A percentile compares a stretch with the other conserved stretches of the same genome.
These are phyloP conservation scores for Rhexocercosporidium sp. DNA, from an alignment of 2,329 filamentous ascomycete genomes.

Conservation along the genomic window DNA sequence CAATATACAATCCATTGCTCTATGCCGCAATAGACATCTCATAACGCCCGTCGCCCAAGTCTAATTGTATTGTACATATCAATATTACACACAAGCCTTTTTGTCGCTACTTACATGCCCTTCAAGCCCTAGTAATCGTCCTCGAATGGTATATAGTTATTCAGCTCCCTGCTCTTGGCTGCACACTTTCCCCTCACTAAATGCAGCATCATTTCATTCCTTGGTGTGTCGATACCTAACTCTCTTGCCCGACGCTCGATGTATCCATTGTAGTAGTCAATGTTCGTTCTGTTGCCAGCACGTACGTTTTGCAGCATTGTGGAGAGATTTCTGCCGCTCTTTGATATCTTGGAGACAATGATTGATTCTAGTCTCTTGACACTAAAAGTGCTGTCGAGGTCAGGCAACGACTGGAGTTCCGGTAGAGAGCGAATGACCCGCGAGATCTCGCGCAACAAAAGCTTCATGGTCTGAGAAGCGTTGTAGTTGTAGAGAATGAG, in stretches of 20 bases:
- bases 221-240: slow-evolving; percentile 71
- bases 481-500: slow-evolving; percentile 70
- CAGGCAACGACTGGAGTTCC: slow-evolving; percentile 66
- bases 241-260: slow-evolving; percentile 75
- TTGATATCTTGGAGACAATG: slow-evolving; percentile 57
- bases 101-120: slow-evolving; percentile 3
- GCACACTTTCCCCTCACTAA: slow-evolving; percentile 73
- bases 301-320: slow-evolving; percentile 70
- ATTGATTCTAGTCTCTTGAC: slow-evolving; percentile 65
- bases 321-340: slow-evolving; percentile 58
- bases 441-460: slow-evolving; percentile 76
- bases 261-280: slow-evolving; percentile 89
- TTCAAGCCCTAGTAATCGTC: not conserved
- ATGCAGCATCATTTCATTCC: slow-evolving; percentile 75
- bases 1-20: slow-evolving; percentile 3
- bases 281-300: slow-evolving; percentile 68
- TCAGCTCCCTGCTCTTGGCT: slow-evolving; percentile 34
- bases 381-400: slow-evolving; percentile 61
- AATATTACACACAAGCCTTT: slow-evolving; percentile 2
- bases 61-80: slow-evolving; percentile 10
- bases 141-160: slow-evolving; percentile 39
- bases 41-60: not conserved
- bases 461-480: slow-evolving; percentile 68
- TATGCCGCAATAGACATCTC: not conserved
- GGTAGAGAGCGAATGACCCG: slow-evolving; percentile 75